These are phyloP conservation scores for Lecanicillium sp. DNA, from an alignment of 2,329 filamentous ascomycete genomes.

Conservation along the genomic window DNA sequence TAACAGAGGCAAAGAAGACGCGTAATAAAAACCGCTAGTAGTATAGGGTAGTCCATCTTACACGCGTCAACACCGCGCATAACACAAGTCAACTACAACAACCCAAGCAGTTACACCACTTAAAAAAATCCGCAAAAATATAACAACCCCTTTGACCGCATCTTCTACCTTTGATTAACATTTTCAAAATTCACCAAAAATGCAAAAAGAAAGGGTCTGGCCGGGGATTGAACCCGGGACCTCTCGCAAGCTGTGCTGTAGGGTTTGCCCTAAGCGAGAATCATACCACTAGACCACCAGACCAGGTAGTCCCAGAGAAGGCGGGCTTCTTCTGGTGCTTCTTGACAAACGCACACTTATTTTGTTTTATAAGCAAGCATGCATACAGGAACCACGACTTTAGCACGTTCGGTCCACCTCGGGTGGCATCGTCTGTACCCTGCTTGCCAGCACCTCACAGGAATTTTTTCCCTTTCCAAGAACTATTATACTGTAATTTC, in stretches of 20 bases:
- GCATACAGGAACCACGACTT: too few relatives aligned
- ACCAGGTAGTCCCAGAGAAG: constrained; percentile 16
- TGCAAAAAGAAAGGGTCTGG: constrained; percentile 28
- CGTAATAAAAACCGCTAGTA: too few relatives aligned
- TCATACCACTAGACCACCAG: constrained; percentile 61
- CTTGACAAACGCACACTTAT: background rate
- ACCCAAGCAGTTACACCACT: background rate
- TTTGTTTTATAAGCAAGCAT: background rate
- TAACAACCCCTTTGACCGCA: background rate
- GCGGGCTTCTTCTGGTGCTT: background rate
- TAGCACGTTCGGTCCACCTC: too few relatives aligned
- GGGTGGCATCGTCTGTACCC: too few relatives aligned
- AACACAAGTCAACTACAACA: background rate
- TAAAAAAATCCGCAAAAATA: background rate
- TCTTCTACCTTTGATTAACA: background rate
- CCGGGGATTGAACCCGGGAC: constrained; percentile 39
- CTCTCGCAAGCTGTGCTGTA: constrained; percentile 31
- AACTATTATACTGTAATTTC: too few relatives aligned
- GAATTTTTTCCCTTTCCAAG: too few relatives aligned
- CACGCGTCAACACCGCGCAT: too few relatives aligned
- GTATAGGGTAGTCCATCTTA: too few relatives aligned
- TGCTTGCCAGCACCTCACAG: too few relatives aligned
- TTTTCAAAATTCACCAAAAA: constrained; percentile 6
- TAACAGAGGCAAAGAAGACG: too few relatives aligned
- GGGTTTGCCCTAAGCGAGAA: constrained; percentile 57